Percentiles rank a stretch among this genome's conserved stretches.
These are phyloP conservation scores for Tulasnella sp. DNA, from an alignment of 768 basidiomycete species.

Conservation along the genomic window DNA sequence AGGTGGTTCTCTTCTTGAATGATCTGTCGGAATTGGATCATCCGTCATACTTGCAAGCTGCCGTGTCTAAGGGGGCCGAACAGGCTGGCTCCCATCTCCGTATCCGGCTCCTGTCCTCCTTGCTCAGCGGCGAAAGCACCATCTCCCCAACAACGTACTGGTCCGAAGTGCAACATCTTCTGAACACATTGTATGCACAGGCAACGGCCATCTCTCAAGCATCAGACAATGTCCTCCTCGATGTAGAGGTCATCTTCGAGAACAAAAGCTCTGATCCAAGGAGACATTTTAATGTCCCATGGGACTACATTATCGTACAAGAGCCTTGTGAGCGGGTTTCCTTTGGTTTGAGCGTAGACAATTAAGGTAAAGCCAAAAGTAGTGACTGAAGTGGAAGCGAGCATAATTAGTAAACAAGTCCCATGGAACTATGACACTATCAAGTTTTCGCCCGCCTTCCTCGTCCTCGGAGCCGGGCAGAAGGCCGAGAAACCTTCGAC, in stretches of 20 bases:
- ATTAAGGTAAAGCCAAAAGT: conserved; percentile 43
- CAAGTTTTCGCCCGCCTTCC: conserved; percentile 19
- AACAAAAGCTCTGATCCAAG: conserved; percentile 21
- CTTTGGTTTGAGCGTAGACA: neutral
- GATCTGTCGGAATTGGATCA: neutral
- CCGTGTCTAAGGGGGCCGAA: neutral
- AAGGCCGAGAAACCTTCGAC: neutral
- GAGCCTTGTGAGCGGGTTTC: conserved; percentile 26
- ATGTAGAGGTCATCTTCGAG: conserved; percentile 64
- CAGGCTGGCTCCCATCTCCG: conserved; percentile 28
- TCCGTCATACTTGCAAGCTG: neutral
- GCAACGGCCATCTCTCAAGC: conserved; percentile 66
- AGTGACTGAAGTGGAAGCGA: neutral
- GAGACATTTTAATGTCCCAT: conserved; percentile 24
- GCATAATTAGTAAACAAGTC: neutral
- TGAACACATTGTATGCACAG: conserved; percentile 77
- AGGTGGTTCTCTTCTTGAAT: neutral
- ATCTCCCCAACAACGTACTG: conserved; percentile 30
- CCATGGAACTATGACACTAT: neutral
- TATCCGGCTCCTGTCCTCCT: conserved; percentile 52
- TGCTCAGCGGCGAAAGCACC: conserved; percentile 34
- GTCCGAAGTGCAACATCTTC: conserved; percentile 57
- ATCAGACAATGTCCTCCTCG: conserved; percentile 55
- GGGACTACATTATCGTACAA: conserved; percentile 17
- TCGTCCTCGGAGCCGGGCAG: neutral